phyloP scores from a whole-genome alignment of 2,329 filamentous ascomycete genomes.

The Pseudogymnoascus verrucosus region DNA sequence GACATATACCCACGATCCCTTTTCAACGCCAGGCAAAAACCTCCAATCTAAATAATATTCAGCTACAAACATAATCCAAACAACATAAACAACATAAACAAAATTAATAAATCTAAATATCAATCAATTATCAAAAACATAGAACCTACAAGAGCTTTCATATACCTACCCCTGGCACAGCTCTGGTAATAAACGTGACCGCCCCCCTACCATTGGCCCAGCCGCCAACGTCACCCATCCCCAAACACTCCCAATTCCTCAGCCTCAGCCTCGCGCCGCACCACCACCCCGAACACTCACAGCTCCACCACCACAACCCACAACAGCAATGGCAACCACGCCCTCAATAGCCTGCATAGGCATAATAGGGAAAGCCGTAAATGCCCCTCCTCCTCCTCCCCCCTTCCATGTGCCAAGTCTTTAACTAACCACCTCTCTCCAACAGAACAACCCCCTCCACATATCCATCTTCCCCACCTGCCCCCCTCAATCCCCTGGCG shows the following conservation, averaged over 20 bases:
- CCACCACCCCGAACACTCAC: constrained; percentile 3
- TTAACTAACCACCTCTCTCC: neutral
- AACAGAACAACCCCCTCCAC: constrained; percentile 90
- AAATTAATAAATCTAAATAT: no score
- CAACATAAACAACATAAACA: no score
- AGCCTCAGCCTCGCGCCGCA: neutral
- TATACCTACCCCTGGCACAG: neutral
- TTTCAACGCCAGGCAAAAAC: no score
- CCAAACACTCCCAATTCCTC: neutral
- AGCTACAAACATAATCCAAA: no score
- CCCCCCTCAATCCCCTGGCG: constrained; percentile 32
- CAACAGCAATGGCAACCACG: constrained; percentile 49
- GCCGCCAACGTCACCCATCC: neutral
- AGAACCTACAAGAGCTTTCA: neutral
- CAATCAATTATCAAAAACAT: neutral
- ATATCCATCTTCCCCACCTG: constrained; percentile 71
- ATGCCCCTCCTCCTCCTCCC: constrained; percentile 20
- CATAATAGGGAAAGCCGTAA: constrained; percentile 85
- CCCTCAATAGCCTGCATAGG: constrained; percentile 89
- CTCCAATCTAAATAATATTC: no score
- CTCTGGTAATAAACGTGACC: neutral
- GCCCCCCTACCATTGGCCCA: neutral
- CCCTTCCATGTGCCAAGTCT: neutral
- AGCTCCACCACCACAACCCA: constrained; percentile 12
- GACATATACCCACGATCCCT: neutral